Evolutionary conservation across 306 rosid species (phyloP).

Genomic region (Cucurbita moschata): DNA sequence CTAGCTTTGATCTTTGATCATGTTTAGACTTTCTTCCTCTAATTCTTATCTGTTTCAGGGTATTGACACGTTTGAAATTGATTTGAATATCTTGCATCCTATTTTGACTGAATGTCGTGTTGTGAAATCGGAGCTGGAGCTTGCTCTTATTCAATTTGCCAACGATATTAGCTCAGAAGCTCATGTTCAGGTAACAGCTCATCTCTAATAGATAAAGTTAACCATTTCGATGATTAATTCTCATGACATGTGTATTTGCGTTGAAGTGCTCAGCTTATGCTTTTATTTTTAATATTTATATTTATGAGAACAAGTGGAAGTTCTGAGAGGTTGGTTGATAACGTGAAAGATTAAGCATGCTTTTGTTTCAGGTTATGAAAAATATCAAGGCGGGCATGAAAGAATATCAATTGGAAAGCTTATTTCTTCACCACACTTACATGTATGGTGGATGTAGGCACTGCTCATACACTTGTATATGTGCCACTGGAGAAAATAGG

Average conservation of each 20-base stretch:
- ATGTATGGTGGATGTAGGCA: constrained; percentile 97
- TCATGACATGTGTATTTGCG: neutral
- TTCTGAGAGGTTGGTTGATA: neutral
- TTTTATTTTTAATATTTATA: neutral
- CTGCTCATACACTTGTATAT: constrained; percentile 92
- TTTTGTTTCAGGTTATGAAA: constrained; percentile 56
- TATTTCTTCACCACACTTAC: constrained; percentile 87
- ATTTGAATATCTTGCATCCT: constrained; percentile 65
- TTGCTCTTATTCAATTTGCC: constrained; percentile 71
- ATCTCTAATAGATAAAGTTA: neutral
- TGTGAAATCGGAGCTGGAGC: constrained; percentile 68
- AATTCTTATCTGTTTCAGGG: constrained; percentile 28
- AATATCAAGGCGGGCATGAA: constrained; percentile 64
- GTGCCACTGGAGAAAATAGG: constrained; percentile 90
- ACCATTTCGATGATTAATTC: neutral
- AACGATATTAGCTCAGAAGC: constrained; percentile 92
- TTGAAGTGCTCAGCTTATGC: neutral
- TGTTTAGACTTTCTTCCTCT: neutral
- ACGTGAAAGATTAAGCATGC: neutral
- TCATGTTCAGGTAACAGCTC: constrained; percentile 56
- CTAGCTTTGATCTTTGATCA: neutral
- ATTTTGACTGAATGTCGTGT: constrained; percentile 84
- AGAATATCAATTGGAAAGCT: constrained; percentile 86
- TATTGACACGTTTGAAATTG: constrained; percentile 47
- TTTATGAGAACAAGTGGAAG: neutral